phyloP scores from a whole-genome alignment of 805 yeast genomes.

The Saturnispora gosingensis region DNA sequence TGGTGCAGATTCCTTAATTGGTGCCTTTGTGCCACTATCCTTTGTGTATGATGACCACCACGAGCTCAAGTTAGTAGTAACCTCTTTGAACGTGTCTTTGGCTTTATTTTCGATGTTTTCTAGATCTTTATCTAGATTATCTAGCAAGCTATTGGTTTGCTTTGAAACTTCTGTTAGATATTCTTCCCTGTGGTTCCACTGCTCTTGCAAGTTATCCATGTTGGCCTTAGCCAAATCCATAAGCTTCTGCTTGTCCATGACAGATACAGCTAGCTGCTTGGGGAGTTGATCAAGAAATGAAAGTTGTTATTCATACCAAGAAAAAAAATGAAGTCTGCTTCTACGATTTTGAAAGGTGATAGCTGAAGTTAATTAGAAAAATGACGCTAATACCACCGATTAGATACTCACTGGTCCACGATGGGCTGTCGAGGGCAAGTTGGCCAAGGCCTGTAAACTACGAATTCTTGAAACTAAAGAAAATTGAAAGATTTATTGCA shows the following conservation, averaged over 20 bases:
- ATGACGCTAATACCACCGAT: constrained; percentile 38
- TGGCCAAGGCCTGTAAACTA: constrained; percentile 73
- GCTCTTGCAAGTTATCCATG: neutral
- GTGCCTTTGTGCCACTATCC: neutral
- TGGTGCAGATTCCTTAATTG: neutral
- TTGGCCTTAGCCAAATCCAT: constrained; percentile 4
- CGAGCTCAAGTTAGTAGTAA: neutral
- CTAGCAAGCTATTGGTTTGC: constrained; percentile 1
- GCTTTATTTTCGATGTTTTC: constrained; percentile 4
- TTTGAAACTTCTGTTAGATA: neutral
- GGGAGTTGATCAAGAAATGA: neutral
- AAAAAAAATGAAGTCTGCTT: neutral
- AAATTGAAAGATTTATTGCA: constrained; percentile 64
- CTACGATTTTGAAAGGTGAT: neutral
- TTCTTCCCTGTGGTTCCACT: constrained; percentile 4
- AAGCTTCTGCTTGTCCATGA: neutral
- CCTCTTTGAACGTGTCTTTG: constrained; percentile 1
- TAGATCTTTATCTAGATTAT: constrained; percentile 2
- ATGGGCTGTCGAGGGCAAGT: constrained; percentile 71
- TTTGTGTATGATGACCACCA: constrained; percentile 2
- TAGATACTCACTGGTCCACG: constrained; percentile 62
- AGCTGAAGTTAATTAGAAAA: neutral
- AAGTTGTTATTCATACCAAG: neutral
- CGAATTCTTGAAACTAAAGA: constrained; percentile 55
- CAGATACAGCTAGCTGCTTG: neutral